Conservation (phyloP, 805 yeast species). For the Yamadazyma olivae region DNA sequence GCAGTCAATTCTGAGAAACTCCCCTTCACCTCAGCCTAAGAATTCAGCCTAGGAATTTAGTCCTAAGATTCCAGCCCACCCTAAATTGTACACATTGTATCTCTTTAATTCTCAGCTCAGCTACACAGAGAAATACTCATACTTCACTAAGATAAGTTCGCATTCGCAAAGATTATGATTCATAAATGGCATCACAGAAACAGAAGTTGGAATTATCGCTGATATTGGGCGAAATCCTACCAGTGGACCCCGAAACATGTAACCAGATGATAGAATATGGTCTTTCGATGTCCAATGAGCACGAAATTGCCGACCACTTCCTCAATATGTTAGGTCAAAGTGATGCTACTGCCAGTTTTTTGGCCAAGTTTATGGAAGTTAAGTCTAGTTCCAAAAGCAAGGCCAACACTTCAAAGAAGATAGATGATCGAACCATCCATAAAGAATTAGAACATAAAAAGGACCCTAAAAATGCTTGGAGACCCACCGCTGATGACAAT, state of each 20-base stretch:
- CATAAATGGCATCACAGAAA: constrained; percentile 2
- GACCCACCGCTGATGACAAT: not conserved
- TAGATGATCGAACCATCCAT: too few species aligned
- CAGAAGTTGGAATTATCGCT: constrained; percentile 7
- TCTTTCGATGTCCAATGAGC: constrained; percentile 41
- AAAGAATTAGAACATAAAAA: not conserved
- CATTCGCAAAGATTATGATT: too few species aligned
- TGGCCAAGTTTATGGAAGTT: constrained; percentile 41
- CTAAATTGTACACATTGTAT: too few species aligned
- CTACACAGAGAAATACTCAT: too few species aligned
- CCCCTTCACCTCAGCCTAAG: too few species aligned
- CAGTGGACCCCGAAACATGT: constrained; percentile 57
- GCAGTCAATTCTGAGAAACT: too few species aligned
- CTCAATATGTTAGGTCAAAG: constrained; percentile 56
- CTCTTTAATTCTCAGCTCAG: too few species aligned
- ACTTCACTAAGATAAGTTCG: too few species aligned
- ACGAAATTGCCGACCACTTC: constrained; percentile 51
- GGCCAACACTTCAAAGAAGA: not conserved
- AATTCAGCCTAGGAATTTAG: too few species aligned
- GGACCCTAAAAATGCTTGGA: constrained; percentile 5
- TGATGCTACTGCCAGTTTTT: constrained; percentile 48
- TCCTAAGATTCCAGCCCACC: too few species aligned
- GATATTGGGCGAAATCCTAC: constrained; percentile 28
- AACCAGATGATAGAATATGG: constrained; percentile 56
- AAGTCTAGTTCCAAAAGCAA: constrained; percentile 12